Percentiles rank a stretch among this genome's conserved stretches.
phyloP scores from a whole-genome alignment of 164 flowering plant species.

The Chloranthus sessilifolius region DNA sequence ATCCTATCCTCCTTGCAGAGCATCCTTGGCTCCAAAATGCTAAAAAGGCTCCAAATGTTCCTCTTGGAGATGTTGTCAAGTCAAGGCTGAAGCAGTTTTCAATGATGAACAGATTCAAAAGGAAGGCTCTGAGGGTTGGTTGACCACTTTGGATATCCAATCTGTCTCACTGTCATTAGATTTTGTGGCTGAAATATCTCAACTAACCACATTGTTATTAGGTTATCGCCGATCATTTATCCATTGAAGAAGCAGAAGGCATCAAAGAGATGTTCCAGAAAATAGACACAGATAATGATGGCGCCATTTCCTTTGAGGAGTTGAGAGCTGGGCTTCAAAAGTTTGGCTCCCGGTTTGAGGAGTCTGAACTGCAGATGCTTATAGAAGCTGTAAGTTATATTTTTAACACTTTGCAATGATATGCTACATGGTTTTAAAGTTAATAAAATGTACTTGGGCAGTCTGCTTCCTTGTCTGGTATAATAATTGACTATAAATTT shows the following conservation, averaged over 20 bases:
- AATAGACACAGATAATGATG: constrained; percentile 79
- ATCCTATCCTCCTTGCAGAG: constrained; percentile 32
- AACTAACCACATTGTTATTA: constrained; percentile 16
- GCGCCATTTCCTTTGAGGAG: constrained; percentile 66
- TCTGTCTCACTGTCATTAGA: constrained; percentile 3
- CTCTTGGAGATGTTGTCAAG: constrained; percentile 89
- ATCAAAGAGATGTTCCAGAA: constrained; percentile 75
- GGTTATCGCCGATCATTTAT: constrained; percentile 91
- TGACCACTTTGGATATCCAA: not conserved
- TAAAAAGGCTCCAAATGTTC: constrained; percentile 86
- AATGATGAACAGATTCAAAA: constrained; percentile 91
- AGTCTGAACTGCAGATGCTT: constrained; percentile 81
- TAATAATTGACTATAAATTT: not conserved
- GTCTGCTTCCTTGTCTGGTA: not conserved
- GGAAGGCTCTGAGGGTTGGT: constrained; percentile 83
- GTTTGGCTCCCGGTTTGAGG: constrained; percentile 64
- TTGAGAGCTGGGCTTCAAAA: constrained; percentile 65
- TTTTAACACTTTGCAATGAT: not conserved
- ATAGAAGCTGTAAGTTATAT: constrained; percentile 77
- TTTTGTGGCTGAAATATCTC: not conserved
- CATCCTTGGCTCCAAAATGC: constrained; percentile 94
- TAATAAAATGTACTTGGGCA: not conserved
- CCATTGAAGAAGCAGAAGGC: constrained; percentile 77
- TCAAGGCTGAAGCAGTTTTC: constrained; percentile 92
- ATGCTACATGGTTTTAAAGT: not conserved